Conservation (phyloP, 495 filamentous ascomycete genomes). For the Acidomyces sp. region DNA sequence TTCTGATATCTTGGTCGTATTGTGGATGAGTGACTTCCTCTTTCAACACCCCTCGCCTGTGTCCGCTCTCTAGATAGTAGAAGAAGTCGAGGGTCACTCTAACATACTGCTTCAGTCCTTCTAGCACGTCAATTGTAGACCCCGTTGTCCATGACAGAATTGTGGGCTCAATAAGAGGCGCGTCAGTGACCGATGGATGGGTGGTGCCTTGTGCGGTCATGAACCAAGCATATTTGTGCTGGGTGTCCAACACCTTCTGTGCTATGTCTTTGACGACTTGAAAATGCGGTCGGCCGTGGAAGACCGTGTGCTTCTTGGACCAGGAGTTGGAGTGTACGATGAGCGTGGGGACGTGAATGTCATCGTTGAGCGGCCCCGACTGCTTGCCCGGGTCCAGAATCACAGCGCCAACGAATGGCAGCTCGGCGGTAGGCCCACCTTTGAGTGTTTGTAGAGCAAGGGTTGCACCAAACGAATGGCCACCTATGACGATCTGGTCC, state of each 20-base stretch:
- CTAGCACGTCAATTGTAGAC: slow-evolving; percentile 24
- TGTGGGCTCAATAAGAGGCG: slow-evolving; percentile 38
- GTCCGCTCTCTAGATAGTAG: slow-evolving; percentile 8
- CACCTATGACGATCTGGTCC: slow-evolving; percentile 34
- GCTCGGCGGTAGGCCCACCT: slow-evolving; percentile 10
- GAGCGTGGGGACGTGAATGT: slow-evolving; percentile 37
- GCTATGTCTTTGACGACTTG: slow-evolving; percentile 37
- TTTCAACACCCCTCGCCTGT: slow-evolving; percentile 14
- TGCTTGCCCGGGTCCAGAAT: slow-evolving; percentile 41
- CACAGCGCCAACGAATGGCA: slow-evolving; percentile 34
- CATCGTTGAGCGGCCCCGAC: slow-evolving; percentile 38
- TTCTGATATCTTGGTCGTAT: slow-evolving; percentile 11
- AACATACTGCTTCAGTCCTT: slow-evolving; percentile 19
- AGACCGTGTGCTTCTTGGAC: slow-evolving; percentile 33
- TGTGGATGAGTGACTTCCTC: slow-evolving; percentile 18
- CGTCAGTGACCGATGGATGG: slow-evolving; percentile 42
- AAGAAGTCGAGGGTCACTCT: slow-evolving; percentile 18
- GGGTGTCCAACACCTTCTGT: slow-evolving; percentile 7
- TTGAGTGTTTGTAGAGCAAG: slow-evolving; percentile 37
- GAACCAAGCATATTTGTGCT: slow-evolving; percentile 35
- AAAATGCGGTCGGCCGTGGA: slow-evolving; percentile 41
- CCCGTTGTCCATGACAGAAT: slow-evolving; percentile 38
- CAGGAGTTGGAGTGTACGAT: slow-evolving; percentile 41
- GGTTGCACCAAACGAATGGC: slow-evolving; percentile 44
- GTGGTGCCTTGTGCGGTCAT: slow-evolving; percentile 37